Conservation (phyloP, 2,329 filamentous ascomycete species). For the Kalmusia sp. region DNA sequence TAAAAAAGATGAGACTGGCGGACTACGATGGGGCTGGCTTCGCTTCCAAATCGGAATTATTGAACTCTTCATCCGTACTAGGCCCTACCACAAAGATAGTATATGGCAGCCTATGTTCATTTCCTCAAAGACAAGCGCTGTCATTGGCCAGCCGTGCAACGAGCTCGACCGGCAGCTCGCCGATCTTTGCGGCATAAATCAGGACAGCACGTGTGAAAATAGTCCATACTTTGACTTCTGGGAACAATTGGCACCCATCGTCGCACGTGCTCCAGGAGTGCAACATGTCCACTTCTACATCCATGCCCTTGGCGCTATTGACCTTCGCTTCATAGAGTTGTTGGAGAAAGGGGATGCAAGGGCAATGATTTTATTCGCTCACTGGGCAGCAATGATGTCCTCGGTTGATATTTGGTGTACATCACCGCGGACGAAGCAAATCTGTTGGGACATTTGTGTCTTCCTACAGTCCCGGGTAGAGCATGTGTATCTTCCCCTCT, state of each 20-base stretch:
- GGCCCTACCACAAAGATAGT: conserved; percentile 13
- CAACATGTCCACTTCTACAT: conserved; percentile 9
- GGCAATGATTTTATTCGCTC: conserved; percentile 17
- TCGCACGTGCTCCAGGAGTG: background rate
- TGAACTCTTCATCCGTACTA: conserved; percentile 13
- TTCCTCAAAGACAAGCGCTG: background rate
- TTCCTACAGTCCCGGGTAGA: too few species aligned
- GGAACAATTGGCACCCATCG: conserved; percentile 4
- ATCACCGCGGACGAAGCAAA: conserved; percentile 4
- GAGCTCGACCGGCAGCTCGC: conserved; percentile 11
- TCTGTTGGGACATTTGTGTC: conserved; percentile 15
- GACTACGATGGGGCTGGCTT: conserved; percentile 13
- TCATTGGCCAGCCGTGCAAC: conserved; percentile 3
- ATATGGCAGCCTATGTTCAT: conserved; percentile 15
- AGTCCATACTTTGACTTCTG: conserved; percentile 9
- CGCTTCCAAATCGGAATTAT: conserved; percentile 15
- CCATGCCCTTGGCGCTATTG: conserved; percentile 10
- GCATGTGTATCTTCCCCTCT: too few species aligned
- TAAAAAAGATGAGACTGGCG: too few species aligned
- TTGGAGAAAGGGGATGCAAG: conserved; percentile 12
- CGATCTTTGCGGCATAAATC: conserved; percentile 8
- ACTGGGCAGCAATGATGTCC: conserved; percentile 20
- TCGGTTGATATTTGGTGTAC: conserved; percentile 12
- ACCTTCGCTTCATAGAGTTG: conserved; percentile 4
- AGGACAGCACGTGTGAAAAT: background rate